phyloP scores from a whole-genome alignment of 345 rosid species.

The Citrus sinensis region DVS_A1.0 CM039163.1:40637501-40638000 shows the following conservation, averaged over 20 bases:
- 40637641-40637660: not conserved
- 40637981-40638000: not conserved
- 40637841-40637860: conserved; percentile 35
- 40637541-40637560: not conserved
- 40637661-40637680: not conserved
- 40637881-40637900: conserved; percentile 23
- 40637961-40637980: not conserved
- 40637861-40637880: not conserved
- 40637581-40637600: not conserved
- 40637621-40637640: not conserved
- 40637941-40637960: not conserved
- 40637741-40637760: conserved; percentile 44
- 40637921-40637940: conserved; percentile 32
- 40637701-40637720: not conserved
- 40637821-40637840: not conserved
- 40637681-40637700: not conserved
- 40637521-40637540: not conserved
- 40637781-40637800: conserved; percentile 38
- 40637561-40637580: conserved; percentile 10
- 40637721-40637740: conserved; percentile 41
- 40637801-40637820: conserved; percentile 20
- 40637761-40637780: conserved; percentile 47
- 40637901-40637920: conserved; percentile 46
- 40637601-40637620: not conserved
- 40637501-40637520: not conserved